These are phyloP conservation scores for Arctium minus DNA, from an alignment of 129 eudicot species.

Conservation along the genomic window DNA sequence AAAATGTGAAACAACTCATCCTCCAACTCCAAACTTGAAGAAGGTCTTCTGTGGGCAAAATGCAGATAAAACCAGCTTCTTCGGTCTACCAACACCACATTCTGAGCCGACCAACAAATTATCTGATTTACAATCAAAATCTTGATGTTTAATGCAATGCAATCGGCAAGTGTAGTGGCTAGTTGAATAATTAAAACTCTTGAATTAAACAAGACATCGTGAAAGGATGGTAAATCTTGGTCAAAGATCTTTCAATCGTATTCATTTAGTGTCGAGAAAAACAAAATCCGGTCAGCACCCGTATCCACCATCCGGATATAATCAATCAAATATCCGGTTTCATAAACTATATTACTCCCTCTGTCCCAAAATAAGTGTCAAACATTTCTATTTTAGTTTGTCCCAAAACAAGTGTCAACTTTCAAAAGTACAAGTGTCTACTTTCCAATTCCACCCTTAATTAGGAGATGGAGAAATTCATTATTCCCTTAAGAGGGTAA, in stretches of 20 bases:
- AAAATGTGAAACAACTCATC: slow-evolving; percentile 11
- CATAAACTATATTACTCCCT: not conserved
- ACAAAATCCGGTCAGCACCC: not conserved
- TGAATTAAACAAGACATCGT: not conserved
- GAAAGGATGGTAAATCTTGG: not conserved
- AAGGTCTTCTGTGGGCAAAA: slow-evolving; percentile 1
- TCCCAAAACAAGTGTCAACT: not conserved
- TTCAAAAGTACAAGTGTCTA: not conserved
- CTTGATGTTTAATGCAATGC: not conserved
- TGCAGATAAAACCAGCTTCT: slow-evolving; percentile 3
- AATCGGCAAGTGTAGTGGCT: not conserved
- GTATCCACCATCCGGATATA: not conserved
- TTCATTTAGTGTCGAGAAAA: not conserved
- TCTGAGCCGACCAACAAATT: not conserved
- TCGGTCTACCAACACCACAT: not conserved
- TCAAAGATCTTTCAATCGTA: too few relatives aligned
- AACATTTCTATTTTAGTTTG: not conserved
- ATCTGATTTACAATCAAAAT: not conserved
- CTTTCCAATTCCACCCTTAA: not conserved
- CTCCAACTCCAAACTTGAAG: slow-evolving; percentile 12
- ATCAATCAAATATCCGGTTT: not conserved
- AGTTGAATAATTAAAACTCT: not conserved
- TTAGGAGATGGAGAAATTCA: not conserved
- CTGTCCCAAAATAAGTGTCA: not conserved
- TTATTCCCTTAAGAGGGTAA: not conserved